Conservation (phyloP, 495 filamentous ascomycete species). For the Endocarpon pusillum region DNA sequence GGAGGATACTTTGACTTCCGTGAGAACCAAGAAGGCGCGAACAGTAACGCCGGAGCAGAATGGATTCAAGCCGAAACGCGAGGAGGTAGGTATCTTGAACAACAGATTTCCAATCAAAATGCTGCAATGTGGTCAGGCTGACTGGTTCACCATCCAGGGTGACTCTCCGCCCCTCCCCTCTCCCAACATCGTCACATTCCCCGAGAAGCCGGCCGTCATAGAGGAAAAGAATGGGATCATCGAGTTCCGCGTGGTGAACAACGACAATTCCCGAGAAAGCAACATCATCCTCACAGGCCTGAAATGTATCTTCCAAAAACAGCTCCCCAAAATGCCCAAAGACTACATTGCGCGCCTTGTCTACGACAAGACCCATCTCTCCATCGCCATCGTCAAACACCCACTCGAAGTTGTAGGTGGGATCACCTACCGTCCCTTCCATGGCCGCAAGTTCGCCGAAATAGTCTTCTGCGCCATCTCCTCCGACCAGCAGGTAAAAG, state of each 20-base stretch:
- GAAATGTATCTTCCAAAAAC: conserved; percentile 98
- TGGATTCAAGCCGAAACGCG: too few species aligned
- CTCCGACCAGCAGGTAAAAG: conserved; percentile 95
- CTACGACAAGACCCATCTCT: conserved; percentile 90
- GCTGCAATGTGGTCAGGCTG: too few species aligned
- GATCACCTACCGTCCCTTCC: conserved; percentile 94
- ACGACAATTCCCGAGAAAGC: conserved; percentile 74
- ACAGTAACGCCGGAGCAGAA: conserved; percentile 32
- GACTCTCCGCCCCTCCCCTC: too few species aligned
- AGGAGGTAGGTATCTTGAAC: too few species aligned
- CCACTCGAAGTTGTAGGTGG: conserved; percentile 88
- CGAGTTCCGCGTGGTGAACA: conserved; percentile 95
- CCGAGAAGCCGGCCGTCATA: conserved; percentile 84
- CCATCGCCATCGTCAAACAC: conserved; percentile 94
- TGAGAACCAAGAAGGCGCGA: conserved; percentile 42
- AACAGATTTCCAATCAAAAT: too few species aligned
- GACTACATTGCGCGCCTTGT: conserved; percentile 95
- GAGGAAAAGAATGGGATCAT: conserved; percentile 94
- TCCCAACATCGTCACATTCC: conserved; percentile 50
- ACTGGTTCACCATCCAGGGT: too few species aligned
- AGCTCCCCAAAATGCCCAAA: conserved; percentile 97
- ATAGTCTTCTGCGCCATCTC: conserved; percentile 98
- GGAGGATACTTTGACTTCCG: conserved; percentile 41
- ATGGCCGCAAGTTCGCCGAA: conserved; percentile 83
- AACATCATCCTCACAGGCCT: conserved; percentile 88